Conservation (phyloP, 768 basidiomycete species). For the Saitozyma sp. region DNA sequence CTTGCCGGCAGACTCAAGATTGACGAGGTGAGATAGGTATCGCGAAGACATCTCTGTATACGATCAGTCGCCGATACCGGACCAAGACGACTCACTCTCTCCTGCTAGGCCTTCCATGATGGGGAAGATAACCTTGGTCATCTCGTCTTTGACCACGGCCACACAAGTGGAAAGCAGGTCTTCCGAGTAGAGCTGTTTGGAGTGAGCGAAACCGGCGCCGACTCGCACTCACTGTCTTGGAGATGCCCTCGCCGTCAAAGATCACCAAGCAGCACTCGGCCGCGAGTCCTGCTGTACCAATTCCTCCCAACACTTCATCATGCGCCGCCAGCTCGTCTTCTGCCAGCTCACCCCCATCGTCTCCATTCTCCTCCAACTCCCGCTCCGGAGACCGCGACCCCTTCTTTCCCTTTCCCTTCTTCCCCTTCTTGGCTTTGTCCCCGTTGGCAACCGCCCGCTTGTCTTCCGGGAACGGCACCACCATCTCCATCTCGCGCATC, state of each 20-base stretch:
- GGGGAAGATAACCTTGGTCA: conserved; percentile 77
- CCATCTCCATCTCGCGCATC: conserved; percentile 70
- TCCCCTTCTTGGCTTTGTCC: conserved; percentile 42
- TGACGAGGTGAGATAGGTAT: conserved; percentile 28
- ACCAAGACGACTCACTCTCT: conserved; percentile 23
- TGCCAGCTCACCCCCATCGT: conserved; percentile 51
- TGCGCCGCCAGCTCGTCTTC: conserved; percentile 41
- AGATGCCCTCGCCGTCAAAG: conserved; percentile 72
- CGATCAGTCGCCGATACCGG: neutral
- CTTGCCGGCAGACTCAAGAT: conserved; percentile 10
- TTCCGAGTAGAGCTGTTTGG: conserved; percentile 76
- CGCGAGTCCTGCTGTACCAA: conserved; percentile 66
- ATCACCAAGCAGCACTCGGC: conserved; percentile 80
- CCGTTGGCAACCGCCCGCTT: conserved; percentile 41
- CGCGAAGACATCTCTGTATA: conserved; percentile 36
- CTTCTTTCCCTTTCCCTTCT: conserved; percentile 43
- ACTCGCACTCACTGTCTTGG: conserved; percentile 70
- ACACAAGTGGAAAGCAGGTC: conserved; percentile 84
- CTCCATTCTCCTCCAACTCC: conserved; percentile 27
- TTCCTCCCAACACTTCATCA: conserved; percentile 59
- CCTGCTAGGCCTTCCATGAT: conserved; percentile 67
- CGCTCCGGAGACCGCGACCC: conserved; percentile 20
- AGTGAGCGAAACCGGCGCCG: neutral
- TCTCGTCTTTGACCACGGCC: conserved; percentile 71
- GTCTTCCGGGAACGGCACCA: conserved; percentile 69